These are phyloP conservation scores for Trichoderma lentiforme DNA, from an alignment of 2,329 filamentous ascomycete genomes.

Conservation along the genomic window DNA sequence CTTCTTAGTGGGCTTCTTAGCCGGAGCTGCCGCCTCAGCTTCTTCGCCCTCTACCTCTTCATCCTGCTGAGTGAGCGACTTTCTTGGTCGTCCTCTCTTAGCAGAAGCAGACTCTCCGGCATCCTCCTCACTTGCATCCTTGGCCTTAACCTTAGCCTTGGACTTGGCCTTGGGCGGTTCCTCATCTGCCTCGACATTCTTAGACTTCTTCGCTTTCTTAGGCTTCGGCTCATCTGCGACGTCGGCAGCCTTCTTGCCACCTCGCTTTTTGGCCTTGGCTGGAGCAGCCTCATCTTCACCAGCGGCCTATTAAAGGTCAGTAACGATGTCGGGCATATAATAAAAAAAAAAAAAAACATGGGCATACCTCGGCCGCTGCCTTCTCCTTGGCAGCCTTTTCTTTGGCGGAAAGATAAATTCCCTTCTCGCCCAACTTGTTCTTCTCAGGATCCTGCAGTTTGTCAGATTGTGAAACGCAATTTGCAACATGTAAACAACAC, in stretches of 20 bases:
- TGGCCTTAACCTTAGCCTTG: constrained; percentile 24
- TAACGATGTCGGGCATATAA: constrained; percentile 21
- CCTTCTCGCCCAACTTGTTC: constrained; percentile 65
- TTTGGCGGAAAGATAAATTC: constrained; percentile 52
- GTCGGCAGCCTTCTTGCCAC: constrained; percentile 14
- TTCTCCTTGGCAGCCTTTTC: constrained; percentile 36
- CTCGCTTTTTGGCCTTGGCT: constrained; percentile 23
- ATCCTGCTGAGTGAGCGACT: background rate
- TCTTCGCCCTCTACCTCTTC: constrained; percentile 12
- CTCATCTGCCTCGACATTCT: constrained; percentile 26
- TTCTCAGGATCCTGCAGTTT: constrained; percentile 63
- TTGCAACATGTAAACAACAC: constrained; percentile 6
- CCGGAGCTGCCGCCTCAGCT: constrained; percentile 15
- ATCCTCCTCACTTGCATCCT: constrained; percentile 4
- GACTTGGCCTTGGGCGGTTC: constrained; percentile 25
- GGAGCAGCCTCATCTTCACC: constrained; percentile 30
- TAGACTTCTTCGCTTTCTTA: constrained; percentile 36
- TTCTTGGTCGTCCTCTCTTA: constrained; percentile 17
- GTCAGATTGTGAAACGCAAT: background rate
- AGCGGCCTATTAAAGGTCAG: constrained; percentile 20
- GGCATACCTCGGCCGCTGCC: constrained; percentile 28
- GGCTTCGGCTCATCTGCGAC: constrained; percentile 34
- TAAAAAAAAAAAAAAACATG: too few relatives aligned
- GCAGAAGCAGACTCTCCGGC: background rate
- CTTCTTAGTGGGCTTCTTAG: constrained; percentile 18